Evolutionary conservation across 2,329 filamentous ascomycete species (phyloP).

Genomic region (Gaeumannomyces tritici): DNA sequence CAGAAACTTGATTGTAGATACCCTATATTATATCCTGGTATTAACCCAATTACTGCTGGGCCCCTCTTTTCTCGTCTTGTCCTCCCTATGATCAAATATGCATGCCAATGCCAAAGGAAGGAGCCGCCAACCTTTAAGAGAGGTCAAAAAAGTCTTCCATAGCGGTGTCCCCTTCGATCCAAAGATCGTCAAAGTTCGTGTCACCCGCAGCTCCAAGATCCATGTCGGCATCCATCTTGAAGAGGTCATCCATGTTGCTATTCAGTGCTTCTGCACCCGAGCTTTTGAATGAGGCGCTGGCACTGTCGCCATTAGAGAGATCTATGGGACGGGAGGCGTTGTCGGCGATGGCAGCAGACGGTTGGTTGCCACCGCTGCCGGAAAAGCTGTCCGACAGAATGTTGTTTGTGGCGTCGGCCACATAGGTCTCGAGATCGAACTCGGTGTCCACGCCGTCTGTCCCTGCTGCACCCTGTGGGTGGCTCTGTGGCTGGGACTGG

Average conservation of each 20-base stretch:
- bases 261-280: conserved; percentile 7
- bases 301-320: not conserved
- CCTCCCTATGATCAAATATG: not conserved
- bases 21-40: not conserved
- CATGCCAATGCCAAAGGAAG: not conserved
- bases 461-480: not conserved
- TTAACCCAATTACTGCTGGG: not conserved
- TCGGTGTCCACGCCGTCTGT: conserved; percentile 19
- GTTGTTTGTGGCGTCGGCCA: conserved; percentile 17
- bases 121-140: too few relatives aligned
- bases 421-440: conserved; percentile 37
- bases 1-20: not conserved
- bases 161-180: conserved; percentile 33
- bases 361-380: not conserved
- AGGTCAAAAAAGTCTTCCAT: conserved; percentile 36
- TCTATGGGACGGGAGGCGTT: not conserved
- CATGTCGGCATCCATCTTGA: conserved; percentile 28
- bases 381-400: conserved; percentile 10
- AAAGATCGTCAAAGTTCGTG: conserved; percentile 40
- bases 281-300: not conserved
- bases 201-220: conserved; percentile 21
- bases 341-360: not conserved
- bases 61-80: not conserved
- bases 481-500: conserved; percentile 8
- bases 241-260: conserved; percentile 34